phyloP scores from a whole-genome alignment of 202 grass and related monocot genomes.

The Schoenoplectus triqueter region DNA sequence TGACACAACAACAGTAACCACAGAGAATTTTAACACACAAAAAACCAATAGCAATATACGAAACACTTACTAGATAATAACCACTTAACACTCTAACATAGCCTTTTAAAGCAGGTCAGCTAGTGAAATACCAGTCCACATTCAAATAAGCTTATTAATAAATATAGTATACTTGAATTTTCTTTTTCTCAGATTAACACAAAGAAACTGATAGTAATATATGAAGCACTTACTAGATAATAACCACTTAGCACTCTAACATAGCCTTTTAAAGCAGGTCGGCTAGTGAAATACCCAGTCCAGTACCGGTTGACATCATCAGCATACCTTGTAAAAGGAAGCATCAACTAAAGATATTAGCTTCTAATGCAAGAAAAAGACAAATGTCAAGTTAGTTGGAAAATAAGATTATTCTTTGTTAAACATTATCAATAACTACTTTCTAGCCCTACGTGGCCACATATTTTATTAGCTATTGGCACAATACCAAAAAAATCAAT shows the following conservation, averaged over 20 bases:
- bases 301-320: conserved; percentile 51
- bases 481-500: neutral
- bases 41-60: neutral
- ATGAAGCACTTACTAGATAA: conserved; percentile 48
- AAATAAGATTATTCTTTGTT: neutral
- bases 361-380: conserved; percentile 8
- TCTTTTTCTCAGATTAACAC: neutral
- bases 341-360: conserved; percentile 26
- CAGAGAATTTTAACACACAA: neutral
- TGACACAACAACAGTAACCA: neutral
- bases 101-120: conserved; percentile 51
- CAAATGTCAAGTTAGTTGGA: conserved; percentile 4
- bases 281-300: conserved; percentile 59
- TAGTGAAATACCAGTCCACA: conserved; percentile 61
- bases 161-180: too few relatives aligned
- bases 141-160: too few relatives aligned
- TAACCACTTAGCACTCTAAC: conserved; percentile 51
- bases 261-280: conserved; percentile 54
- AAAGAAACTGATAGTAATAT: neutral
- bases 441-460: neutral
- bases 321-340: conserved; percentile 45
- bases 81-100: conserved; percentile 51
- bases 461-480: conserved; percentile 13
- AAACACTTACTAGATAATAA: conserved; percentile 54
- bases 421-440: neutral